A percentile compares a stretch with the other conserved stretches of the same genome.
Conservation (phyloP, 768 basidiomycete genomes). For the Grammothele lineata region DNA sequence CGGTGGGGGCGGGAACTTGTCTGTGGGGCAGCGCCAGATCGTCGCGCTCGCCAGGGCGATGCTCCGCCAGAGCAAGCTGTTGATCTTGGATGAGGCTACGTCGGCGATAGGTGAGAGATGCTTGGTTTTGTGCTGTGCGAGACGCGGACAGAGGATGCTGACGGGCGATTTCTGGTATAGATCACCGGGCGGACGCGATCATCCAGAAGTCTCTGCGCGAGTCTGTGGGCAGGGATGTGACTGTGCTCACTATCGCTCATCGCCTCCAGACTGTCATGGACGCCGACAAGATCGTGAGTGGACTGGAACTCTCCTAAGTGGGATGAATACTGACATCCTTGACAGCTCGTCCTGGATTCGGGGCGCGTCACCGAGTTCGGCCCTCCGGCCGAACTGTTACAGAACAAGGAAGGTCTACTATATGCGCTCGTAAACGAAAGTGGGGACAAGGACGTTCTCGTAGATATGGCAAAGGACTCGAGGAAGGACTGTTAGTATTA, state of each 20-base stretch:
- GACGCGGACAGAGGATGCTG: background rate
- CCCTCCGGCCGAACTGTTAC: slow-evolving; percentile 44
- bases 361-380: slow-evolving; percentile 49
- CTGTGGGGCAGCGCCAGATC: slow-evolving; percentile 56
- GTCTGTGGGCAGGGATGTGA: slow-evolving; percentile 34
- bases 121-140: background rate
- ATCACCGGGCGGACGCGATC: slow-evolving; percentile 40
- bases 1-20: slow-evolving; percentile 41
- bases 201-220: slow-evolving; percentile 40
- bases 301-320: too few species aligned
- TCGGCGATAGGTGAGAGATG: slow-evolving; percentile 37
- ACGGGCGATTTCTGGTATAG: slow-evolving; percentile 17
- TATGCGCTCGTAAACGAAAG: slow-evolving; percentile 54
- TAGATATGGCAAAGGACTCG: slow-evolving; percentile 31
- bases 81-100: slow-evolving; percentile 55
- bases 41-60: slow-evolving; percentile 56
- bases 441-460: slow-evolving; percentile 44
- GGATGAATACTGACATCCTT: too few species aligned
- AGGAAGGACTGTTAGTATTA: too few species aligned
- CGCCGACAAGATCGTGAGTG: slow-evolving; percentile 48
- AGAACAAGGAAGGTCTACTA: slow-evolving; percentile 44
- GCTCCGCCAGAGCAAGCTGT: slow-evolving; percentile 48
- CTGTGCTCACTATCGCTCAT: slow-evolving; percentile 46
- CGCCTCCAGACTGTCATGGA: slow-evolving; percentile 42
- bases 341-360: slow-evolving; percentile 40